A percentile compares a stretch with the other conserved stretches of the same genome.
Evolutionary conservation across 1,139 yeast genomes (phyloP).

Genomic region (Saccharomyces hybrid): DNA sequence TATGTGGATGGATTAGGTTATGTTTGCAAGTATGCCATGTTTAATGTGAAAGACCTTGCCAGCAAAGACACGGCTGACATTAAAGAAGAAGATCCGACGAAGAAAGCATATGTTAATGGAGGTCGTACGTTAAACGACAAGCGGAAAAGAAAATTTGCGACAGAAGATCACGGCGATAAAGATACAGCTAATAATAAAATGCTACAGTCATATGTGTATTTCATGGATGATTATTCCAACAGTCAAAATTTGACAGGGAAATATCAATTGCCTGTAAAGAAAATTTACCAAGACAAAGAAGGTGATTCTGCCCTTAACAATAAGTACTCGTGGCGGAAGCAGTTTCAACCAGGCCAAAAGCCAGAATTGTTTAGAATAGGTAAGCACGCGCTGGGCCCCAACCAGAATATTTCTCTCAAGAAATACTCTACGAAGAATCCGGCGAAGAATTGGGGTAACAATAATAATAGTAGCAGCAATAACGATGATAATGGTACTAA

Average conservation of each 20-base stretch:
- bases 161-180: slow-evolving; percentile 33
- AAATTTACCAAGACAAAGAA: neutral
- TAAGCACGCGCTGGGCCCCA: slow-evolving; percentile 9
- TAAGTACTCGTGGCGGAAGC: slow-evolving; percentile 31
- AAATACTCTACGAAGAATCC: neutral
- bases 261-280: slow-evolving; percentile 25
- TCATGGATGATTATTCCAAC: slow-evolving; percentile 72
- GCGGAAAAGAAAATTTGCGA: neutral
- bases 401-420: neutral
- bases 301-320: slow-evolving; percentile 11
- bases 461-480: neutral
- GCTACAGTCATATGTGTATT: slow-evolving; percentile 84
- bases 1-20: slow-evolving; percentile 93
- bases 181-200: slow-evolving; percentile 72
- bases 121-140: slow-evolving; percentile 5
- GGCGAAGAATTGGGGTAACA: neutral
- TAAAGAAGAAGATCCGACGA: slow-evolving; percentile 47
- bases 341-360: slow-evolving; percentile 28
- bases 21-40: slow-evolving; percentile 90
- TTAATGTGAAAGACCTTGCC: slow-evolving; percentile 37
- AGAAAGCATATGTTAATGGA: slow-evolving; percentile 7
- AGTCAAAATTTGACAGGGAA: slow-evolving; percentile 32
- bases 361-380: slow-evolving; percentile 22
- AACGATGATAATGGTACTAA: neutral
- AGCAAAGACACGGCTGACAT: neutral